phyloP scores from a whole-genome alignment of 2,329 filamentous ascomycete species.

The Diplodia corticola region DNA sequence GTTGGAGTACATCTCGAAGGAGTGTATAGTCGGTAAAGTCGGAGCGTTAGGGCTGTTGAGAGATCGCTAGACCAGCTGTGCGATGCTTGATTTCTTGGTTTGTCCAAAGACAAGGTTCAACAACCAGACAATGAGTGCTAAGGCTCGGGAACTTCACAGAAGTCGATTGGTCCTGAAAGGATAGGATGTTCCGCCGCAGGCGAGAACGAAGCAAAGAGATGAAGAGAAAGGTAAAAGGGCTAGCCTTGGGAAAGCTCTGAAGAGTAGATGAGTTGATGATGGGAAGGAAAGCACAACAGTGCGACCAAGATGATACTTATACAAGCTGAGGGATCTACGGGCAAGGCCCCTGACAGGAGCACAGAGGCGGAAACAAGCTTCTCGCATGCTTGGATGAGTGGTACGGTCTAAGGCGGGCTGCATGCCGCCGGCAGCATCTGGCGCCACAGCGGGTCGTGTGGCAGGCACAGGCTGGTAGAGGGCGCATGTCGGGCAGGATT shows the following conservation, averaged over 20 bases:
- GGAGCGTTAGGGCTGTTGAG: conserved; percentile 2
- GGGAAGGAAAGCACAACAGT: neutral
- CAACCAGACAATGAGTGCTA: conserved; percentile 6
- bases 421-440: conserved; percentile 3
- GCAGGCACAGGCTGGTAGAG: neutral
- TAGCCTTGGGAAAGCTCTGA: conserved; percentile 1
- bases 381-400: neutral
- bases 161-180: conserved; percentile 11
- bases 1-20: conserved; percentile 49
- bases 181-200: conserved; percentile 22
- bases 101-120: neutral
- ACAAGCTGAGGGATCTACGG: neutral
- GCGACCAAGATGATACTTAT: conserved; percentile 17
- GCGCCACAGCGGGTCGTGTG: neutral
- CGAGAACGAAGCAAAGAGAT: conserved; percentile 16
- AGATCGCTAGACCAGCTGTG: conserved; percentile 21
- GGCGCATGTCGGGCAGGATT: conserved; percentile 2
- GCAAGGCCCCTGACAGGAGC: neutral
- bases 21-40: neutral
- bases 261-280: neutral
- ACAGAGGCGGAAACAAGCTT: conserved; percentile 16
- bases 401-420: neutral
- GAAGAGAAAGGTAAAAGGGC: conserved; percentile 16
- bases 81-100: neutral
- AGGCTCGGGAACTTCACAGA: conserved; percentile 17